A percentile compares a stretch with the other conserved stretches of the same genome.
These are phyloP conservation scores for Melaleuca quinquenervia DNA, from an alignment of 345 rosid genomes.

Conservation along the genomic window DNA sequence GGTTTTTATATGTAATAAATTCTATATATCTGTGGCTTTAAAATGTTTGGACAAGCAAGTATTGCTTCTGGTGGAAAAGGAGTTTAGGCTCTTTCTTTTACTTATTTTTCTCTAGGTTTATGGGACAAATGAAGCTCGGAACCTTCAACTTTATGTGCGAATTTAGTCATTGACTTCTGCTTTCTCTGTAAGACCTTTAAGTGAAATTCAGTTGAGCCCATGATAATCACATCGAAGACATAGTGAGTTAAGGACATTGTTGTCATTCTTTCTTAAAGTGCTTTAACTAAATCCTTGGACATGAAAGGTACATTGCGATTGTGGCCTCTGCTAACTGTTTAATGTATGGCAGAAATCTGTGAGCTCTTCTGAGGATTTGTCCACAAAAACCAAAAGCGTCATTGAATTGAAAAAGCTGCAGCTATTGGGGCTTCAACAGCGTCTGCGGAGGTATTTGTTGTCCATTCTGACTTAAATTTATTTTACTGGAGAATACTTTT, in stretches of 20 bases:
- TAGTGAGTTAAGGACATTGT: not conserved
- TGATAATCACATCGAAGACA: not conserved
- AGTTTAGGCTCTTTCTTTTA: not conserved
- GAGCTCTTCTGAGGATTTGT: slow-evolving; percentile 73
- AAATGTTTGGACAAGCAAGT: not conserved
- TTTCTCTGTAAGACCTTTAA: not conserved
- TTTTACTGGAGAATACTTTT: not conserved
- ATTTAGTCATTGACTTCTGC: not conserved
- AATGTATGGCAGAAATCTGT: slow-evolving; percentile 47
- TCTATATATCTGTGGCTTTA: not conserved
- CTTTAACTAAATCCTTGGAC: not conserved
- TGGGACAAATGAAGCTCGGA: not conserved
- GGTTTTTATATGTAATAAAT: not conserved
- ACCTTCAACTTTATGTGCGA: not conserved
- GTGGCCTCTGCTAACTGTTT: not conserved
- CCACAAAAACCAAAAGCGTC: slow-evolving; percentile 82
- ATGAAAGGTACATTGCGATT: not conserved
- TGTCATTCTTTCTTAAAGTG: not conserved
- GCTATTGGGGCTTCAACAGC: slow-evolving; percentile 65
- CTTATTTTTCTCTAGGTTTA: not conserved
- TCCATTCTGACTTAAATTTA: not conserved
- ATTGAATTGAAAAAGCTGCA: slow-evolving; percentile 91
- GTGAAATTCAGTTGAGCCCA: not conserved
- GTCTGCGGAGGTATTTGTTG: slow-evolving; percentile 56
- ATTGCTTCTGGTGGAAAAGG: not conserved